Conservation (phyloP, 2,329 filamentous ascomycete genomes). For the Nemania sp. region DNA sequence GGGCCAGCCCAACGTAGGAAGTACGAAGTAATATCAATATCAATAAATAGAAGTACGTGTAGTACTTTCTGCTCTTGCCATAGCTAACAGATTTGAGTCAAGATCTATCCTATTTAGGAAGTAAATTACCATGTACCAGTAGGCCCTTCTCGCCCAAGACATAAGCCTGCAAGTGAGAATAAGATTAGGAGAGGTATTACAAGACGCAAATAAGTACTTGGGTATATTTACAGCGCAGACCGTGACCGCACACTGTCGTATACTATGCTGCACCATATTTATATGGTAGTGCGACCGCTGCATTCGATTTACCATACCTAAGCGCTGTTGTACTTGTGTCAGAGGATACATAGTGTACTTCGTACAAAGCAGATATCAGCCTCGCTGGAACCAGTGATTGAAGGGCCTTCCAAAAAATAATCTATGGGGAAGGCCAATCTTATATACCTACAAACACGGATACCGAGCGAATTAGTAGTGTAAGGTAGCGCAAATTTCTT, state of each 20-base stretch:
- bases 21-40: too few species aligned
- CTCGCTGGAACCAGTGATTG: too few species aligned
- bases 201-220: constrained; percentile 5
- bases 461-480: neutral
- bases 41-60: neutral
- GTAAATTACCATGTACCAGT: neutral
- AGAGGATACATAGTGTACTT: too few species aligned
- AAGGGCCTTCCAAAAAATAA: too few species aligned
- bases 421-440: neutral
- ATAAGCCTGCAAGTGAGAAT: constrained; percentile 5
- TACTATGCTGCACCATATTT: too few species aligned
- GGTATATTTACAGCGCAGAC: neutral
- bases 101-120: constrained; percentile 12
- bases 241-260: neutral
- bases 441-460: constrained; percentile 8
- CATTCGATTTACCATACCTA: too few species aligned
- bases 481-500: neutral
- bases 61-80: neutral
- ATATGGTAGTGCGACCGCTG: too few species aligned
- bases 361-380: too few species aligned
- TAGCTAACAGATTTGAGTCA: neutral
- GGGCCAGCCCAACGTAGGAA: constrained; percentile 10
- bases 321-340: too few species aligned
- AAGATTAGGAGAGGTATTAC: constrained; percentile 13
- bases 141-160: neutral